A percentile compares a stretch with the other conserved stretches of the same genome.
phyloP scores from a whole-genome alignment of 257 asterid species.

The Lithospermum erythrorhizon region DNA sequence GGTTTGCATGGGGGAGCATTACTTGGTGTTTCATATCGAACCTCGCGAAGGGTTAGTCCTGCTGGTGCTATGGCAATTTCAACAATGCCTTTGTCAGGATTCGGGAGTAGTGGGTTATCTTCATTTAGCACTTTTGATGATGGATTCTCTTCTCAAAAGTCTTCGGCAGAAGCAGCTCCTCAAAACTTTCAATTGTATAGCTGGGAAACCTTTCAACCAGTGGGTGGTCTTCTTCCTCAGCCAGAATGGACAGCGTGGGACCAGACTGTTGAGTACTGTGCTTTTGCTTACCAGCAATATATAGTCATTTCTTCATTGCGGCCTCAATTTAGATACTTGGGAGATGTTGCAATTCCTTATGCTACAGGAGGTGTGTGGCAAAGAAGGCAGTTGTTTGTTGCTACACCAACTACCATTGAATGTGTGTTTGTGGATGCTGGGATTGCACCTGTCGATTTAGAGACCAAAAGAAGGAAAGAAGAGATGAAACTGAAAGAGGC shows the following conservation, averaged over 20 bases:
- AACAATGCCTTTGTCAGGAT: slow-evolving; percentile 44
- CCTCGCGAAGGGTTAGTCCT: slow-evolving; percentile 79
- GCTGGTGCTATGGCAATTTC: slow-evolving; percentile 74
- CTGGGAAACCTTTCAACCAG: slow-evolving; percentile 98
- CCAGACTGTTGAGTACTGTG: slow-evolving; percentile 97
- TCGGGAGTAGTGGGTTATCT: not conserved
- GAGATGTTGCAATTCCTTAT: slow-evolving; percentile 90
- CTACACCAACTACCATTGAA: slow-evolving; percentile 94
- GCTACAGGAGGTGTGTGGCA: slow-evolving; percentile 99
- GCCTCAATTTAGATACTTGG: slow-evolving; percentile 91
- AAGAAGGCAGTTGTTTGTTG: slow-evolving; percentile 87
- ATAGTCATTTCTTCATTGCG: slow-evolving; percentile 92
- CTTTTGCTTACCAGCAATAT: slow-evolving; percentile 79
- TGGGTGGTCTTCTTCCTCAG: slow-evolving; percentile 96
- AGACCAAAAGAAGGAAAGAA: slow-evolving; percentile 67
- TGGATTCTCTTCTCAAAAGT: slow-evolving; percentile 53
- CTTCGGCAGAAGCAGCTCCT: slow-evolving; percentile 53
- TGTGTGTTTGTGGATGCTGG: slow-evolving; percentile 99
- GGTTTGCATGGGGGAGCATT: slow-evolving; percentile 93
- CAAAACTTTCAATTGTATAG: slow-evolving; percentile 83
- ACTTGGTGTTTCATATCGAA: slow-evolving; percentile 92
- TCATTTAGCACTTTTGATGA: slow-evolving; percentile 75
- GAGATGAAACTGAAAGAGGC: slow-evolving; percentile 64
- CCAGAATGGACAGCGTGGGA: slow-evolving; percentile 99
- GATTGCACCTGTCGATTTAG: slow-evolving; percentile 68